These are phyloP conservation scores for Scheffersomyces parashehatae DNA, from an alignment of 1,139 yeast genomes.

Conservation along the genomic window DNA sequence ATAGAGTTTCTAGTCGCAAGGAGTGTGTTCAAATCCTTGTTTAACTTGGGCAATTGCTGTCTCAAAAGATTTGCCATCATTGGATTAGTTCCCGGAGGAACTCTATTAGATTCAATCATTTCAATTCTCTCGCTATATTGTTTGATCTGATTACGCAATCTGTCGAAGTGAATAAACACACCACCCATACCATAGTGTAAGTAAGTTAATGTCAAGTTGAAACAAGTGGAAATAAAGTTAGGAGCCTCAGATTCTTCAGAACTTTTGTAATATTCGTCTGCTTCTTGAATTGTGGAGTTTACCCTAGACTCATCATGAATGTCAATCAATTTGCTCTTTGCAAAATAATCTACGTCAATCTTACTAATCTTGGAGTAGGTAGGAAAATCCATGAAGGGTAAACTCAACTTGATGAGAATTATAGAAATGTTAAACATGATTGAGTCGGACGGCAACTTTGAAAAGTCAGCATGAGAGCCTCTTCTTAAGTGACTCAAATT, in stretches of 20 bases:
- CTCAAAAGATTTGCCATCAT: conserved; percentile 31
- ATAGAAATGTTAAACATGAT: conserved; percentile 76
- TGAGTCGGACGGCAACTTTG: conserved; percentile 73
- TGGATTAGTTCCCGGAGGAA: conserved; percentile 27
- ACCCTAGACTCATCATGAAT: conserved; percentile 81
- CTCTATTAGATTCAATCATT: conserved; percentile 35
- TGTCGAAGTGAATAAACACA: conserved; percentile 55
- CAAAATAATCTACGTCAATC: conserved; percentile 67
- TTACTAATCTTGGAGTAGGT: conserved; percentile 65
- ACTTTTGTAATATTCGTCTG: conserved; percentile 52
- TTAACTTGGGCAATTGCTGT: conserved; percentile 47
- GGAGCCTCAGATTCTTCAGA: conserved; percentile 34
- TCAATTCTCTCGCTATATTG: conserved; percentile 55
- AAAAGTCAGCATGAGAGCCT: conserved; percentile 79
- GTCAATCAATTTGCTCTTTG: conserved; percentile 55
- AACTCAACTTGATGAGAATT: conserved; percentile 68
- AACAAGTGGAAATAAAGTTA: conserved; percentile 88
- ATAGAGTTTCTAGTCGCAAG: conserved; percentile 54
- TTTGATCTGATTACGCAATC: conserved; percentile 52
- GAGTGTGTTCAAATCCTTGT: conserved; percentile 36
- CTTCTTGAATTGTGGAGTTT: conserved; percentile 72
- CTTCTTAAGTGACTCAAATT: conserved; percentile 83
- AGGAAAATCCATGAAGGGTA: conserved; percentile 78
- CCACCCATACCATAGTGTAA: conserved; percentile 92
- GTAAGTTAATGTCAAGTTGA: conserved; percentile 75